Evolutionary conservation across 1,284 basidiomycete species (phyloP), one percentile per base, ranked within the genome.

Genomic region (Coriolopsis trogii): DNA sequence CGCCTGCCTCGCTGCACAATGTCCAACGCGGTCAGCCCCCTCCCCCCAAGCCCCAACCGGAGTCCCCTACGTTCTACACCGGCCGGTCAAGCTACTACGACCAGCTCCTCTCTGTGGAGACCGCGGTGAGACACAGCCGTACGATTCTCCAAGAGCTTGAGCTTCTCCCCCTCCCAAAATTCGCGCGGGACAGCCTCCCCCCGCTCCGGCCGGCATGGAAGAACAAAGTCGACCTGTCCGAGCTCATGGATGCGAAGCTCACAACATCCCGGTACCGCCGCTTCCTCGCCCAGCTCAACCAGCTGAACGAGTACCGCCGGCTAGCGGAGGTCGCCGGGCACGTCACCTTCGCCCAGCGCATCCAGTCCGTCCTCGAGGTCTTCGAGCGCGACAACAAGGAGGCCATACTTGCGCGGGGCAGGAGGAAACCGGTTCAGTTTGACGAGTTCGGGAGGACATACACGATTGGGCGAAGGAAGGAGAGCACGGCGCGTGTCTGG

Each of bases 401-500:
- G 30, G 76, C 76, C 2, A 73, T 80, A 40, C 70, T 87, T 21
- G 76, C 77, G 18, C 72, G 78, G 36, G 78, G 79, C 36, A 73
- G 78, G 65, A 74, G 77, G 56, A 86, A 85, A 63, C 75, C 75
- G 3, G 79, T 82, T 34, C 66, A 73, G 26, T 71, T 91, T 49
- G 94, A 96, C 67, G 74, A 78, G 43, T 79, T 80, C 46, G 93
- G 93, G 15, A 77, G 94, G 48, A 85, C 86, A n/a, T 92, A 92
- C 67, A 89, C 89, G 0, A 67, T 89, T 34, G 94, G 95, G 23
- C 82, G 84, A 70, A 82, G 93, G 62, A 97, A 97, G 73, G 91
- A 91, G 51, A 90, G 89, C 62, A 77, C 85, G 2, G 93, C 94
- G 20, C 81, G 93, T 41, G 94, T 95, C 2, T 99, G 96, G 95